Base-by-base conservation (phyloP, 352 stramenopile species). In the Phytopythium boreale region DNA sequence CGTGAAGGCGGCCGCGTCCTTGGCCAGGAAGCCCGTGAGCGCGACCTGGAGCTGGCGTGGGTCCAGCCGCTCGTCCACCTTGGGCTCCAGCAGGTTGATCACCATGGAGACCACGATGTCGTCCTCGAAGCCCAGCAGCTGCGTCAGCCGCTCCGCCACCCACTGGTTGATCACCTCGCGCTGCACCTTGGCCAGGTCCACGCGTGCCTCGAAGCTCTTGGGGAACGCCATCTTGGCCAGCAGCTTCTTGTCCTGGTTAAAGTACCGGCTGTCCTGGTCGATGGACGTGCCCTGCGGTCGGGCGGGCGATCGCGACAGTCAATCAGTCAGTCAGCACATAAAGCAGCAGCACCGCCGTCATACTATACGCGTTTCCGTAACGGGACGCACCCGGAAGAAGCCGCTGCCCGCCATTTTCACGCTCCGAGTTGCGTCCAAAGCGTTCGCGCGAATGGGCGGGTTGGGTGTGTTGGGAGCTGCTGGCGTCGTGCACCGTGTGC, bases 21-120 rank as follows among this genome's bases (percentile, higher is more conserved):
- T 97, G 61, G 95, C 89, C n/a, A 98, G 63, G 67, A 98, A 98
- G 14, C 87, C 91, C 43, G 89, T 97, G 59, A 97, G 70, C 41
- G 89, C 80, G 60, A 98, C 56, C 71, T 98, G 92, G 63, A 98
- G 69, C 62, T 95, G 74, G 24, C 89, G 87, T 27, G 92, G 90
- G 61, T 97, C 87, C 44, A 93, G 67, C 11, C 59, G 66, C 68
- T 90, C 84, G 67, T 87, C 76, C 56, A 88, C 84, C 51, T 86
- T 83, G 2, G 84, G 77, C 68, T 95, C 84, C n/a, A 96, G 73
- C 36, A 96, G 66, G 68, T 96, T 96, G 56, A 90, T 85, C 37
- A 87, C 77, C 67, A 94, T 82, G 31, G 87, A 81, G 41, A 95
- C 79, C 17, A 98, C 86, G 59, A 98, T 97, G 62, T 98, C 92